phyloP scores from a whole-genome alignment of 1,284 basidiomycete species.

The Malassezia slooffiae region DNA sequence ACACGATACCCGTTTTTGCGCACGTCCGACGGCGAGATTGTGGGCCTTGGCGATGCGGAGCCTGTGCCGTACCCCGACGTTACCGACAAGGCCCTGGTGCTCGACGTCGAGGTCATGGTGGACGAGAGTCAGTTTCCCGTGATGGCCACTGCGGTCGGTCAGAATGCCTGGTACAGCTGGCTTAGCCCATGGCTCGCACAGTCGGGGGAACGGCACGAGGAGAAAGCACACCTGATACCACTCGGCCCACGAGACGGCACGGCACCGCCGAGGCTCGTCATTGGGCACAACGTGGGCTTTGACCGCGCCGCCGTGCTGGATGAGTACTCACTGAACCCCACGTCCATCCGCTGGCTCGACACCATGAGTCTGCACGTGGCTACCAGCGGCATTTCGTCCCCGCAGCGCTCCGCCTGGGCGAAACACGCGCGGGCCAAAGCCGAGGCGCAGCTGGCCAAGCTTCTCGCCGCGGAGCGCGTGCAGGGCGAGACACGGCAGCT shows the following conservation, averaged over 20 bases:
- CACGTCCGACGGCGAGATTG: constrained; percentile 19
- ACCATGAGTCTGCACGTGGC: constrained; percentile 93
- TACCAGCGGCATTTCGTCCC: constrained; percentile 83
- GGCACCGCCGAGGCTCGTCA: constrained; percentile 56
- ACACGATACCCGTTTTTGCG: constrained; percentile 62
- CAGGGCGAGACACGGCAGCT: constrained; percentile 40
- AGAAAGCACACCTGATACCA: constrained; percentile 65
- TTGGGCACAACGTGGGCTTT: constrained; percentile 92
- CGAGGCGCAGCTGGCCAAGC: constrained; percentile 51
- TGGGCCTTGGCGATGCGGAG: constrained; percentile 28
- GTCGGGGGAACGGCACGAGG: constrained; percentile 50
- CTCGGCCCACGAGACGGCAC: constrained; percentile 49
- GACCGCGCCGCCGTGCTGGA: constrained; percentile 74
- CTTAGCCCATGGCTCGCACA: constrained; percentile 82
- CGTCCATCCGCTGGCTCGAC: constrained; percentile 74
- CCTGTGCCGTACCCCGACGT: constrained; percentile 45
- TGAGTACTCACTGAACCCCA: constrained; percentile 66
- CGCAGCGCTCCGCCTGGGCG: constrained; percentile 86
- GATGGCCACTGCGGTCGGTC: constrained; percentile 77
- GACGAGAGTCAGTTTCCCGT: constrained; percentile 68
- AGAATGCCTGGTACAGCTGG: constrained; percentile 87
- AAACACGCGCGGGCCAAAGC: constrained; percentile 60
- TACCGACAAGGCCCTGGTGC: constrained; percentile 65
- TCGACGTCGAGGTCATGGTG: constrained; percentile 91
- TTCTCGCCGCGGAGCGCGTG: constrained; percentile 28